Conservation (phyloP, 345 rosid genomes). For the Hevea brasiliensis region DNA sequence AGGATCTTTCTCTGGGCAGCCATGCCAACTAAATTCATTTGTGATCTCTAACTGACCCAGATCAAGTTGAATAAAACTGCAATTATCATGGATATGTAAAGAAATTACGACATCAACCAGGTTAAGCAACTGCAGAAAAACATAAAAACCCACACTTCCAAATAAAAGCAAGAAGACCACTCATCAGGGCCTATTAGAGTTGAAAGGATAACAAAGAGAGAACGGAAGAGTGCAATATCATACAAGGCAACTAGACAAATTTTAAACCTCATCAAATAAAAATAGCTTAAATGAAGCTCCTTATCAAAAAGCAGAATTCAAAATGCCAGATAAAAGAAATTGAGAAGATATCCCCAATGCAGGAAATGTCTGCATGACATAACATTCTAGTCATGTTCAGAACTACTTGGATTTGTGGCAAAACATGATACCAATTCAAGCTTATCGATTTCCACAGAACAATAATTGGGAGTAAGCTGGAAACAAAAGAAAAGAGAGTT, state of each 20-base stretch:
- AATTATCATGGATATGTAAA: constrained; percentile 25
- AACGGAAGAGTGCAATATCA: background rate
- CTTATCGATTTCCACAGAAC: background rate
- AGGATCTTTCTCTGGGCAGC: constrained; percentile 79
- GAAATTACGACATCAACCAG: constrained; percentile 13
- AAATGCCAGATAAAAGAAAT: background rate
- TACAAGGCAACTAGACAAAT: background rate
- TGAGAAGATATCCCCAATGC: background rate
- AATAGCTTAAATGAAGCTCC: background rate
- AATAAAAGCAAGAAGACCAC: background rate
- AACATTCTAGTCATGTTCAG: background rate
- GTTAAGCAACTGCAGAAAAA: background rate
- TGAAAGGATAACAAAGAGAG: background rate
- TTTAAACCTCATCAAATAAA: background rate
- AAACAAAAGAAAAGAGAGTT: background rate
- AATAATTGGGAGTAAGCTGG: background rate
- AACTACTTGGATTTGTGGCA: background rate
- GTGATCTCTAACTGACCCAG: constrained; percentile 83
- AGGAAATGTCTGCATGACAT: background rate
- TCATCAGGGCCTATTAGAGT: background rate
- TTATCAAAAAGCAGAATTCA: background rate
- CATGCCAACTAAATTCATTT: constrained; percentile 95
- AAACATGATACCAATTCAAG: background rate
- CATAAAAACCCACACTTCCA: background rate
- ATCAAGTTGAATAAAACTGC: constrained; percentile 95